Conservation (phyloP, 2,329 filamentous ascomycete genomes). For the Fusarium nurragi region DNA sequence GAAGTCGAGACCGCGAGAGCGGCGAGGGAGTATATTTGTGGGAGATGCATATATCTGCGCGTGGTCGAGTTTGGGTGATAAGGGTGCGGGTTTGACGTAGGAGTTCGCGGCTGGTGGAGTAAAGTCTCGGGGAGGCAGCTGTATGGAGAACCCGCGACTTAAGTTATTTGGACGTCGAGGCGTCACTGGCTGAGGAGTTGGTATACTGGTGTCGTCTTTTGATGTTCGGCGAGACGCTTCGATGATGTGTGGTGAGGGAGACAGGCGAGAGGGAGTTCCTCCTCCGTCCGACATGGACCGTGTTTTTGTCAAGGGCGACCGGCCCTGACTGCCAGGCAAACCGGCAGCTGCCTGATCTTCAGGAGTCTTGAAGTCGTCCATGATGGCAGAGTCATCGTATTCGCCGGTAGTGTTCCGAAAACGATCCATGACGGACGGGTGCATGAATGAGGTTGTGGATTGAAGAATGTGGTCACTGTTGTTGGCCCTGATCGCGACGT, state of each 20-base stretch:
- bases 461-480: constrained; percentile 3
- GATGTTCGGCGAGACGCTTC: constrained; percentile 65
- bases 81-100: constrained; percentile 68
- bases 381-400: constrained; percentile 49
- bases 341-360: constrained; percentile 30
- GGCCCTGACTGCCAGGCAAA: constrained; percentile 27
- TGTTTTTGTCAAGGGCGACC: constrained; percentile 61
- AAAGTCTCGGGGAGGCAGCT: constrained; percentile 49
- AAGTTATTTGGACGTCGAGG: constrained; percentile 75
- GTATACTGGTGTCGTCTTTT: constrained; percentile 73
- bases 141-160: constrained; percentile 64
- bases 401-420: constrained; percentile 28
- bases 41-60: constrained; percentile 88
- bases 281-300: constrained; percentile 73
- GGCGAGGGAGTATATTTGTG: constrained; percentile 85
- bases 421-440: constrained; percentile 34
- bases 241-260: constrained; percentile 66
- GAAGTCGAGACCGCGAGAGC: constrained; percentile 91
- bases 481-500: constrained; percentile 31
- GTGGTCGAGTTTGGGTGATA: constrained; percentile 87
- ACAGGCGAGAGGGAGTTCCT: constrained; percentile 64
- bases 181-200: constrained; percentile 67
- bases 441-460: constrained; percentile 1
- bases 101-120: constrained; percentile 51
- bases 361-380: constrained; percentile 43